Conservation (phyloP, 768 basidiomycete species). For the Lactarius indigo region DNA sequence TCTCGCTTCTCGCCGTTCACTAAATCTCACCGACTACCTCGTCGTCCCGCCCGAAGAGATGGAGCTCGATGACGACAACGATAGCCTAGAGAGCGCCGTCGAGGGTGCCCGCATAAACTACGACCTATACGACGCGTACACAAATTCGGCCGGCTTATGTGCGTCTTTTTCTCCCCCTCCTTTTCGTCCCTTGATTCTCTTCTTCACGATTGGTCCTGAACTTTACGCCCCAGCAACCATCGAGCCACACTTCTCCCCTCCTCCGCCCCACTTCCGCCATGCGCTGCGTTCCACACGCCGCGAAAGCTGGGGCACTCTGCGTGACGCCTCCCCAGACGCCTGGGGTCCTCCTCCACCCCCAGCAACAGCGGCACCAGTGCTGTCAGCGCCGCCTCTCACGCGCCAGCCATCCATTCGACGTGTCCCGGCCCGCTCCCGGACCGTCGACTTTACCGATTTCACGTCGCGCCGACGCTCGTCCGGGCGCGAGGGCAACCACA, state of each 20-base stretch:
- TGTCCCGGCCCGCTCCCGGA: constrained; percentile 43
- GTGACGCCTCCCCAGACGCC: constrained; percentile 16
- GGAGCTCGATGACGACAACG: constrained; percentile 58
- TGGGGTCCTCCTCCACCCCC: constrained; percentile 21
- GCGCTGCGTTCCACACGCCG: constrained; percentile 11
- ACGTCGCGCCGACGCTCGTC: constrained; percentile 59
- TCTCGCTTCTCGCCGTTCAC: constrained; percentile 14
- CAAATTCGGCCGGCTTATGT: constrained; percentile 10
- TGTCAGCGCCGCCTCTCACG: constrained; percentile 35
- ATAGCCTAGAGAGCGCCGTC: constrained; percentile 46
- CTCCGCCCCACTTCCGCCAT: constrained; percentile 17
- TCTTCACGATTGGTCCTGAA: neutral
- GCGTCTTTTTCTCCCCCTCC: constrained; percentile 7
- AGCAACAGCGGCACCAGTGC: neutral
- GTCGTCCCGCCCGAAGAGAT: constrained; percentile 52
- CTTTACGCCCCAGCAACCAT: neutral
- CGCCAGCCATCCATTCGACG: constrained; percentile 65
- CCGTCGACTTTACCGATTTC: constrained; percentile 71
- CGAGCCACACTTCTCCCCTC: constrained; percentile 9
- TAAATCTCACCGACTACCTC: constrained; percentile 50
- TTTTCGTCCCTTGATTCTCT: neutral
- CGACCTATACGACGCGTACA: constrained; percentile 63
- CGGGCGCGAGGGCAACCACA: constrained; percentile 33
- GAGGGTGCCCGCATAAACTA: constrained; percentile 59
- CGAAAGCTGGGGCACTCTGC: constrained; percentile 21